Evolutionary conservation across 1,284 basidiomycete species (phyloP).

Genomic region (Trametes polyzona): DNA sequence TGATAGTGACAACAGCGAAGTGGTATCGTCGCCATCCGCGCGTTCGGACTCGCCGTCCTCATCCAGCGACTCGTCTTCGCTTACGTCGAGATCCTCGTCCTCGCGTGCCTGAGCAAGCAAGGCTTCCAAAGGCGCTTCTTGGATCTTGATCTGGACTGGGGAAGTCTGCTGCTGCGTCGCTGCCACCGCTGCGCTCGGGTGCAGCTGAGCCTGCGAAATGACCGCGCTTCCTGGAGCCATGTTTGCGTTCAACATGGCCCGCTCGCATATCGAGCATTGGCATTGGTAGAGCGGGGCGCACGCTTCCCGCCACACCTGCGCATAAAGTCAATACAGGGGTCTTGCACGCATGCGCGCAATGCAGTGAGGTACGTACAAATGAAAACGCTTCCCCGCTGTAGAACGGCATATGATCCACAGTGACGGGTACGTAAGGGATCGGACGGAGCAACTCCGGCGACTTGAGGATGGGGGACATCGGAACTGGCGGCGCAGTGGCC

Average conservation of each 20-base stretch:
- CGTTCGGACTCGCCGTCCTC: slow-evolving; percentile 29
- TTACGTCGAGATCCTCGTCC: slow-evolving; percentile 22
- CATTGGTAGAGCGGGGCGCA: slow-evolving; percentile 73
- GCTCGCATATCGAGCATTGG: slow-evolving; percentile 69
- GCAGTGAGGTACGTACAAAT: slow-evolving; percentile 46
- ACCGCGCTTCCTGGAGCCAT: slow-evolving; percentile 39
- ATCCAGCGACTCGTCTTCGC: slow-evolving; percentile 22
- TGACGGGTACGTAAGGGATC: slow-evolving; percentile 71
- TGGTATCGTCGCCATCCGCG: slow-evolving; percentile 21
- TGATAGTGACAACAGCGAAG: slow-evolving; percentile 11
- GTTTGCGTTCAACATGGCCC: slow-evolving; percentile 54
- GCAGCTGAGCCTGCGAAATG: slow-evolving; percentile 22
- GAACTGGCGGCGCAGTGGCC: slow-evolving; percentile 41
- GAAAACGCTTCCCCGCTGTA: slow-evolving; percentile 62
- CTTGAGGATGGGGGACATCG: slow-evolving; percentile 59
- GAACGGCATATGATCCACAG: slow-evolving; percentile 59
- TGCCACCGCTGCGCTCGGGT: slow-evolving; percentile 6
- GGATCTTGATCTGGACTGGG: slow-evolving; percentile 25
- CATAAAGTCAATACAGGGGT: slow-evolving; percentile 10
- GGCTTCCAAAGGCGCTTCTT: slow-evolving; percentile 13
- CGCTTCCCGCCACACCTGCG: slow-evolving; percentile 72
- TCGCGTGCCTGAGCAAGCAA: slow-evolving; percentile 24
- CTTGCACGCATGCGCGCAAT: not conserved
- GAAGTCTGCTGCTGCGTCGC: slow-evolving; percentile 1
- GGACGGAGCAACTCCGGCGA: slow-evolving; percentile 60